phyloP scores from a whole-genome alignment of 169 alveolate species.

The Cardiosporidium cionae region DNA sequence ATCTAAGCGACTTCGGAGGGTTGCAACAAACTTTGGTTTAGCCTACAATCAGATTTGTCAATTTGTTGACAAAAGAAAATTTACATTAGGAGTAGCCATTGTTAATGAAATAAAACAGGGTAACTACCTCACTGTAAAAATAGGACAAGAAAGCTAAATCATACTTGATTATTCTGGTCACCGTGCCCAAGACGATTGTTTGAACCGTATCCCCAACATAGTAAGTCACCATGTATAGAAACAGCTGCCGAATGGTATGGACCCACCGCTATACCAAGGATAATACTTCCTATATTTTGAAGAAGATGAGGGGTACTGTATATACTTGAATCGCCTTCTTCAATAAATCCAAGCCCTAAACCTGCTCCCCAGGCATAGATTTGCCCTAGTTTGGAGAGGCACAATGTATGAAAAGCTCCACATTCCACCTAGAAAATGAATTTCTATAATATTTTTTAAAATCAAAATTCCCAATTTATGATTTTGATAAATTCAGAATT shows the following conservation, averaged over 20 bases:
- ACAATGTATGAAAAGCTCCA: conserved; percentile 42
- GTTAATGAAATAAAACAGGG: too few relatives aligned
- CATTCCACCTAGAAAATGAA: conserved; percentile 55
- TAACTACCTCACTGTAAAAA: too few relatives aligned
- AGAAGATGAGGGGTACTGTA: conserved; percentile 1
- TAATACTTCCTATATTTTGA: neutral
- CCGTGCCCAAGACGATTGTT: conserved; percentile 52
- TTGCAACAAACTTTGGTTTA: too few relatives aligned
- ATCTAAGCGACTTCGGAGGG: too few relatives aligned
- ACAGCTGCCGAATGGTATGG: conserved; percentile 55
- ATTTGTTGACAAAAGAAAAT: too few relatives aligned
- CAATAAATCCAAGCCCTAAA: conserved; percentile 3
- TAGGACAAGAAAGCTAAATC: too few relatives aligned
- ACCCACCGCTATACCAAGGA: conserved; percentile 45
- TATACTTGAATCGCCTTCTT: neutral
- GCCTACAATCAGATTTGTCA: too few relatives aligned
- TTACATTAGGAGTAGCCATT: too few relatives aligned
- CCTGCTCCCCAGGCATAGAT: conserved; percentile 46
- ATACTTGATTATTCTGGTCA: neutral
- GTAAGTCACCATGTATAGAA: conserved; percentile 39
- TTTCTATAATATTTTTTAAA: too few relatives aligned
- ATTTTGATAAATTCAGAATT: too few relatives aligned
- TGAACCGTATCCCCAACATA: conserved; percentile 55
- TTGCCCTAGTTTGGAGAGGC: conserved; percentile 24
- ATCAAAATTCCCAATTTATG: too few relatives aligned